These are phyloP conservation scores for Leucosporidium creatinivorum DNA, from an alignment of 768 basidiomycete species.

Conservation along the genomic window DNA sequence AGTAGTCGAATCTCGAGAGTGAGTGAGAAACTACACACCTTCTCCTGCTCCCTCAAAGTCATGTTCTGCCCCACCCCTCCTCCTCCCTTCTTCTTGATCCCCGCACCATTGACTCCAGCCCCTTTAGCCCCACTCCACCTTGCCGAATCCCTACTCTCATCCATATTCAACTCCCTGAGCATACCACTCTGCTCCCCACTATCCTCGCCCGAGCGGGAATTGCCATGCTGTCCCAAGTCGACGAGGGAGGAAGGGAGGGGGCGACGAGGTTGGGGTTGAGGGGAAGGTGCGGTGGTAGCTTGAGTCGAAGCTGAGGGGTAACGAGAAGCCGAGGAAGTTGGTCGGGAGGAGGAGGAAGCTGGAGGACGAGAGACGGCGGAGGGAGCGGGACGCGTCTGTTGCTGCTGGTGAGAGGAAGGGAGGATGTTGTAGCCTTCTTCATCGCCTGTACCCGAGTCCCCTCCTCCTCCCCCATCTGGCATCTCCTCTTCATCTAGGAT, in stretches of 20 bases:
- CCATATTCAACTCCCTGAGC: not conserved
- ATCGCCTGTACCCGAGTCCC: not conserved
- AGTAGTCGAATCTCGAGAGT: not conserved
- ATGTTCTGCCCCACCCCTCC: conserved; percentile 43
- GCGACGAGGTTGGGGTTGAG: no score
- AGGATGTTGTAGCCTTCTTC: not conserved
- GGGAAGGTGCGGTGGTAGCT: no score
- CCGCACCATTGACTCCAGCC: not conserved
- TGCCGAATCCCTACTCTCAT: not conserved
- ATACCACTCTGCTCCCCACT: not conserved
- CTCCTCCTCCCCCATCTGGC: not conserved
- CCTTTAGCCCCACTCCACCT: not conserved
- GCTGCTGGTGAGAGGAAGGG: no score
- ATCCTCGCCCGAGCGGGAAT: not conserved
- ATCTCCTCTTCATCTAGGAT: not conserved
- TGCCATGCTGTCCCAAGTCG: not conserved
- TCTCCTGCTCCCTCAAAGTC: conserved; percentile 91
- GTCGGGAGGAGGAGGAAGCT: no score
- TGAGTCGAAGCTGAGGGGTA: no score
- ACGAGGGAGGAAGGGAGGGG: no score
- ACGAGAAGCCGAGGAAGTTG: no score
- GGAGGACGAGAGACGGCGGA: no score
- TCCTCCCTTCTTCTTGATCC: not conserved
- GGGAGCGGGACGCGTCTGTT: no score
- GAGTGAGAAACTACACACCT: conserved; percentile 50